These are phyloP conservation scores for Boletus reticulatus DNA, from an alignment of 768 basidiomycete genomes.

Conservation along the genomic window DNA sequence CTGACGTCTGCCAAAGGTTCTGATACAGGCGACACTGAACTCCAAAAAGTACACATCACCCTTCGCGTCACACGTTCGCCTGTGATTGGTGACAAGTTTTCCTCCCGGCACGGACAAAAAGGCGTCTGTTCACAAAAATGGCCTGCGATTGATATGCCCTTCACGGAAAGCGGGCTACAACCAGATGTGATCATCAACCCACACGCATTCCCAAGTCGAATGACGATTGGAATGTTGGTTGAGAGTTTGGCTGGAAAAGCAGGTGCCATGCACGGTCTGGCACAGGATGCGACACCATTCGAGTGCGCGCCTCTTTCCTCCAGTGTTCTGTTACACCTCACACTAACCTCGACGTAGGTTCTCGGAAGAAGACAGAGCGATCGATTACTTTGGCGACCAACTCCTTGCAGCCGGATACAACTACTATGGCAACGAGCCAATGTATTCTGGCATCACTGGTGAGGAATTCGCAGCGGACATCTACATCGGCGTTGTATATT, in stretches of 20 bases:
- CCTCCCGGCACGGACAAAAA: conserved; percentile 98
- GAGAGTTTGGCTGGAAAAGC: conserved; percentile 99
- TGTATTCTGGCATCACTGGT: conserved; percentile 99
- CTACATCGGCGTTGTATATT: conserved; percentile 97
- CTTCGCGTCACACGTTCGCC: conserved; percentile 92
- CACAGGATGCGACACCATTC: conserved; percentile 98
- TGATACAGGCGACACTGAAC: conserved; percentile 83
- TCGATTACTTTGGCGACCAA: conserved; percentile 97
- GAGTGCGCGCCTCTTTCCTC: conserved; percentile 53
- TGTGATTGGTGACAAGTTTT: conserved; percentile 99
- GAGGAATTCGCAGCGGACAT: conserved; percentile 99
- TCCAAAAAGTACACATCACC: conserved; percentile 92
- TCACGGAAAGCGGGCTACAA: conserved; percentile 98
- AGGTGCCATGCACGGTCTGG: conserved; percentile 96
- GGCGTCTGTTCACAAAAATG: conserved; percentile 99
- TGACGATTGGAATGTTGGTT: conserved; percentile 99
- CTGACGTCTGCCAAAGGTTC: conserved; percentile 50
- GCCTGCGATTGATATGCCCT: conserved; percentile 98
- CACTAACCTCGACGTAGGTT: conserved; percentile 52
- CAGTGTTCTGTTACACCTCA: neutral
- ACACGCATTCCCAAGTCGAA: conserved; percentile 97
- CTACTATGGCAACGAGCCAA: conserved; percentile 98
- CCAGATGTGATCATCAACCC: conserved; percentile 99
- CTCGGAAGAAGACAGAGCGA: conserved; percentile 94
- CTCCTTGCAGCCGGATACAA: conserved; percentile 93